Conservation (phyloP, 1,139 yeast genomes). For the Scheffersomyces titani region DNA sequence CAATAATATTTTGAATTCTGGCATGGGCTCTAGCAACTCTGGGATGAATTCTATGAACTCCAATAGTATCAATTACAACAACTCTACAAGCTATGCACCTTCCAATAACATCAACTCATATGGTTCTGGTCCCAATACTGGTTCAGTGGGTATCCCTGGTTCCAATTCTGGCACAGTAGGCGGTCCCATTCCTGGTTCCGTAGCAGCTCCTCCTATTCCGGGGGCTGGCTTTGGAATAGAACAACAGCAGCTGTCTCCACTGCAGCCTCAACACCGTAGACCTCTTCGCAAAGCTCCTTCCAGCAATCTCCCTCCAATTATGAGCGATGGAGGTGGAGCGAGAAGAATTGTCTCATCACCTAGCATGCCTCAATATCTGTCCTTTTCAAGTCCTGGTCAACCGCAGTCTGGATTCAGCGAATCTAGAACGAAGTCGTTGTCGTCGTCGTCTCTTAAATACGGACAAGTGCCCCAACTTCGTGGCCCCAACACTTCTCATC, state of each 20-base stretch:
- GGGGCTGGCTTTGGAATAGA: neutral
- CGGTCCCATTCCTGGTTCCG: neutral
- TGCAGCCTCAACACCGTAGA: neutral
- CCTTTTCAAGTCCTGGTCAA: neutral
- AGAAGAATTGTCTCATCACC: conserved; percentile 16
- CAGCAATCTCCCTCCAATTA: conserved; percentile 2
- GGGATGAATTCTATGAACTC: neutral
- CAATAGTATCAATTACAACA: neutral
- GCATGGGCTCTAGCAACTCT: neutral
- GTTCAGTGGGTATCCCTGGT: neutral
- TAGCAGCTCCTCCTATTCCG: neutral
- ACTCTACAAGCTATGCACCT: neutral
- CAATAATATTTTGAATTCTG: neutral
- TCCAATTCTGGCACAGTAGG: neutral
- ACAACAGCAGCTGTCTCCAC: neutral
- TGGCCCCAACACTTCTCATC: conserved; percentile 6
- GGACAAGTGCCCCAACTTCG: conserved; percentile 1
- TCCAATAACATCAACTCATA: neutral
- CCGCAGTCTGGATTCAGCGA: conserved; percentile 5
- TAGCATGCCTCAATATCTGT: conserved; percentile 9
- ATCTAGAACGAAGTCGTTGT: conserved; percentile 16
- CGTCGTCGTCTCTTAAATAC: conserved; percentile 13
- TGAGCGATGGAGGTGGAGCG: conserved; percentile 1
- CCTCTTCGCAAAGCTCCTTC: conserved; percentile 5
- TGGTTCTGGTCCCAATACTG: neutral